These are phyloP conservation scores for Talaromyces borbonicus DNA, from an alignment of 495 filamentous ascomycete species.

Conservation along the genomic window DNA sequence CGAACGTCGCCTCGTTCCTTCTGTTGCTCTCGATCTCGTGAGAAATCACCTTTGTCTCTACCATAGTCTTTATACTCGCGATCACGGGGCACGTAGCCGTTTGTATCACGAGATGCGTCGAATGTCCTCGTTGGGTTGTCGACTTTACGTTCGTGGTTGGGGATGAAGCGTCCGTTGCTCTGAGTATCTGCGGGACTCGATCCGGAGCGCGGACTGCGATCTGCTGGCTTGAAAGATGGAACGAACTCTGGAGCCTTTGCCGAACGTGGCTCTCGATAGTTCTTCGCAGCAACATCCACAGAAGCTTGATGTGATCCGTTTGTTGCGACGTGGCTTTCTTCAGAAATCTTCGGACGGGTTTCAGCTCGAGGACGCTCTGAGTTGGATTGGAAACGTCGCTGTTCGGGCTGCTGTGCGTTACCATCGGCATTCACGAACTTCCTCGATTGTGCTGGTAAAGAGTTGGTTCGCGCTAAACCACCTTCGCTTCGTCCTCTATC, in stretches of 20 bases:
- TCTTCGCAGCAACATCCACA: slow-evolving; percentile 10
- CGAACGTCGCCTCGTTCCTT: slow-evolving; percentile 41
- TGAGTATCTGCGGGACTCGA: slow-evolving; percentile 29
- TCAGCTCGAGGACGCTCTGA: slow-evolving; percentile 25
- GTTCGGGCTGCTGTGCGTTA: slow-evolving; percentile 16
- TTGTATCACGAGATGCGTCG: slow-evolving; percentile 24
- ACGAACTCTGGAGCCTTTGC: slow-evolving; percentile 24
- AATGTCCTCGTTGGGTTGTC: slow-evolving; percentile 32
- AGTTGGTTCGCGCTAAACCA: slow-evolving; percentile 28
- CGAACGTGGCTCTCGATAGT: slow-evolving; percentile 26
- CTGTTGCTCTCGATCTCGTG: slow-evolving; percentile 24
- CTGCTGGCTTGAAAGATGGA: slow-evolving; percentile 18
- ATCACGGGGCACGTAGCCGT: slow-evolving; percentile 4
- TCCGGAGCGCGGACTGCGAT: slow-evolving; percentile 19
- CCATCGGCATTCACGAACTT: slow-evolving; percentile 31
- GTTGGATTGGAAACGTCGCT: slow-evolving; percentile 23
- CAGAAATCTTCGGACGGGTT: slow-evolving; percentile 18
- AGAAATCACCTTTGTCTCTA: slow-evolving; percentile 14
- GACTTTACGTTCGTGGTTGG: slow-evolving; percentile 24
- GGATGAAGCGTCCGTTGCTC: slow-evolving; percentile 19
- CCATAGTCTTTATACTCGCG: slow-evolving; percentile 5
- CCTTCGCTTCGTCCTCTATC: slow-evolving; percentile 33
- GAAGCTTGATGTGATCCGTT: slow-evolving; percentile 20
- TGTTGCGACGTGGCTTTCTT: slow-evolving; percentile 22
- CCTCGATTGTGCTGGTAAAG: slow-evolving; percentile 29